phyloP scores from a whole-genome alignment of 768 basidiomycete species.

The Panaeolus cyanescens region DNA sequence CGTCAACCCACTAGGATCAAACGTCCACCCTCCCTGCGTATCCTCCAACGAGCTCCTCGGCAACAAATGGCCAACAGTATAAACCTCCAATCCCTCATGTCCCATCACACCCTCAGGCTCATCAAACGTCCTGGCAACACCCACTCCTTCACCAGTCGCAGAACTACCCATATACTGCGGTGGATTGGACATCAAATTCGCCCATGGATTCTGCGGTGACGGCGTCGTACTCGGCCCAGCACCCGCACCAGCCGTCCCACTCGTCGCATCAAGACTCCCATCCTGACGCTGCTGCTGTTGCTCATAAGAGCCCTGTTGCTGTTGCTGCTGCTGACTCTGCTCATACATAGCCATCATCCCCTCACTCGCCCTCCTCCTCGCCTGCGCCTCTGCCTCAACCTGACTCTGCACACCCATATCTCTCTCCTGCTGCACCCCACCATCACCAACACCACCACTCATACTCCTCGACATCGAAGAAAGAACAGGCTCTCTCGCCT shows the following conservation, averaged over 20 bases:
- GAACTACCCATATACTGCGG: background rate
- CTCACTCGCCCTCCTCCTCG: conserved; percentile 3
- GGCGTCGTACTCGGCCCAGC: background rate
- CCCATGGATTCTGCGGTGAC: conserved; percentile 15
- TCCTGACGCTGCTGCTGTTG: conserved; percentile 3
- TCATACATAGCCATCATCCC: conserved; percentile 11
- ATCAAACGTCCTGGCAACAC: background rate
- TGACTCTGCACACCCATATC: background rate
- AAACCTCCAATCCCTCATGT: conserved; percentile 77
- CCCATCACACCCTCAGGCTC: conserved; percentile 22
- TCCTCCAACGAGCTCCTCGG: conserved; percentile 50
- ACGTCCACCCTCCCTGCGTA: conserved; percentile 62
- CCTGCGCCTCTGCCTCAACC: conserved; percentile 7
- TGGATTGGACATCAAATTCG: conserved; percentile 11
- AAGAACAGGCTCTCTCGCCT: conserved; percentile 2
- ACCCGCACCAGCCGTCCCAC: background rate
- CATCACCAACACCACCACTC: background rate
- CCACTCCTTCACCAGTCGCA: background rate
- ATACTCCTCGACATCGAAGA: background rate
- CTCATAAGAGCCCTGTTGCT: conserved; percentile 8
- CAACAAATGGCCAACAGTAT: conserved; percentile 77
- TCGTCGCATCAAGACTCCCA: background rate
- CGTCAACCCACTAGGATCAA: conserved; percentile 41
- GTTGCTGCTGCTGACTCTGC: conserved; percentile 7
- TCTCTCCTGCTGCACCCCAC: background rate